phyloP scores from a whole-genome alignment of 352 stramenopile genomes.

The Globisporangium parvum region DNA sequence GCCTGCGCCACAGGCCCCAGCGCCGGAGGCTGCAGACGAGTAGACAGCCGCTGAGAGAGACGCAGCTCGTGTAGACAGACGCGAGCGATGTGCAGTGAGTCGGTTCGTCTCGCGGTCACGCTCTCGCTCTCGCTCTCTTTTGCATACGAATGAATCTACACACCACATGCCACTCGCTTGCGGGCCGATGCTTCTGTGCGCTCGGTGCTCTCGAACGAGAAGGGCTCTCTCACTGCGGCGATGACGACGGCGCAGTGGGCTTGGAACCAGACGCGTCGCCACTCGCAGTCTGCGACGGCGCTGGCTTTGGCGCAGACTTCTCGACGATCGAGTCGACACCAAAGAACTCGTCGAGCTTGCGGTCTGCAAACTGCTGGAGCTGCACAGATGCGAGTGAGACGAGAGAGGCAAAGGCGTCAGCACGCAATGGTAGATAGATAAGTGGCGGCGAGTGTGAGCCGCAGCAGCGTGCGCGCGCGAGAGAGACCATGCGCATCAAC shows the following conservation, averaged over 20 bases:
- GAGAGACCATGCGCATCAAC: no score
- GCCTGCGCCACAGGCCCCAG: conserved; percentile 21
- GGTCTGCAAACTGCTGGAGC: conserved; percentile 74
- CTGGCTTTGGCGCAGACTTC: conserved; percentile 13
- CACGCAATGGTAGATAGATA: no score
- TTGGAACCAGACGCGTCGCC: neutral
- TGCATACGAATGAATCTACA: neutral
- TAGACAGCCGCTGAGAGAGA: neutral
- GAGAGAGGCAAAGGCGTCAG: neutral
- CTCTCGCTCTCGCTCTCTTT: neutral
- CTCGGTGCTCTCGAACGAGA: neutral
- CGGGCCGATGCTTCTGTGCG: neutral
- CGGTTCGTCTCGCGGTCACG: neutral
- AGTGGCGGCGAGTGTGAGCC: no score
- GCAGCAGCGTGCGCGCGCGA: no score
- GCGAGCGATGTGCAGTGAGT: neutral
- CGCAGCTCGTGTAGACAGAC: neutral
- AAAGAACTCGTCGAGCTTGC: conserved; percentile 85
- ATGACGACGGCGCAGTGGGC: neutral
- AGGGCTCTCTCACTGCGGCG: neutral
- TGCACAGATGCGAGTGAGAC: conserved; percentile 5
- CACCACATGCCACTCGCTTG: no score
- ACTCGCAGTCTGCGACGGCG: neutral
- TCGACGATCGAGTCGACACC: conserved; percentile 63
- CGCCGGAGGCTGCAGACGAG: conserved; percentile 17